Evolutionary conservation across 108 stramenopile species (phyloP).

Genomic region (Stephanodiscus triporus): DNA sequence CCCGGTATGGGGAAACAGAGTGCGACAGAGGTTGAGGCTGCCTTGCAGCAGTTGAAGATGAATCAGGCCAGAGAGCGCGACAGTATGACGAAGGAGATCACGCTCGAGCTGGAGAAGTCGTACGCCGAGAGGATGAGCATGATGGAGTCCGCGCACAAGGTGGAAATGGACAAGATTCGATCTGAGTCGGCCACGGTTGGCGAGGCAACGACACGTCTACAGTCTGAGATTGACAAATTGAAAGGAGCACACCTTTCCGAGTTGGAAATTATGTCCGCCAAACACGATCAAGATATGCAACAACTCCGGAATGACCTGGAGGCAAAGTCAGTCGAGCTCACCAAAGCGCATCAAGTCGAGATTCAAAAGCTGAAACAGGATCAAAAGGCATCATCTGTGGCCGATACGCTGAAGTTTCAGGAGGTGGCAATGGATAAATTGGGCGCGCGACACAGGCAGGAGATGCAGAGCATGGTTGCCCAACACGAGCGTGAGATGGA

Average conservation of each 20-base stretch:
- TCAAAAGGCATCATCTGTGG: constrained; percentile 23
- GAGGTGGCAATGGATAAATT: constrained; percentile 23
- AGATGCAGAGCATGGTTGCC: constrained; percentile 13
- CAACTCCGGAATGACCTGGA: constrained; percentile 29
- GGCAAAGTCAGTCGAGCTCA: constrained; percentile 19
- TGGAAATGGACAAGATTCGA: constrained; percentile 20
- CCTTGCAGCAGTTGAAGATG: constrained; percentile 13
- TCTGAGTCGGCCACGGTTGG: neutral
- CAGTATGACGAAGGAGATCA: constrained; percentile 24
- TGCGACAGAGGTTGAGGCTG: constrained; percentile 9
- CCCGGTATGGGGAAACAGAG: neutral
- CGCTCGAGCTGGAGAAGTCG: constrained; percentile 19
- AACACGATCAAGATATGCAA: constrained; percentile 22
- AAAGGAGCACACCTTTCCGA: constrained; percentile 27
- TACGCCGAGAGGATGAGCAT: constrained; percentile 13
- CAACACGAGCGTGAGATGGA: constrained; percentile 17
- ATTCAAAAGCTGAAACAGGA: constrained; percentile 22
- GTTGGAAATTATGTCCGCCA: constrained; percentile 18
- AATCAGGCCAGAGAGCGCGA: constrained; percentile 15
- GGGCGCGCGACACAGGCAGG: constrained; percentile 5
- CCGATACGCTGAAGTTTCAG: constrained; percentile 32
- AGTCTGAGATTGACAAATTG: constrained; percentile 24
- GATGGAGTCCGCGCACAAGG: constrained; percentile 31
- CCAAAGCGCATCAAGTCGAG: constrained; percentile 21
- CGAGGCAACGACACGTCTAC: constrained; percentile 3